phyloP scores from a whole-genome alignment of 805 yeast species.

The Candida khao-thaluensis region DNA sequence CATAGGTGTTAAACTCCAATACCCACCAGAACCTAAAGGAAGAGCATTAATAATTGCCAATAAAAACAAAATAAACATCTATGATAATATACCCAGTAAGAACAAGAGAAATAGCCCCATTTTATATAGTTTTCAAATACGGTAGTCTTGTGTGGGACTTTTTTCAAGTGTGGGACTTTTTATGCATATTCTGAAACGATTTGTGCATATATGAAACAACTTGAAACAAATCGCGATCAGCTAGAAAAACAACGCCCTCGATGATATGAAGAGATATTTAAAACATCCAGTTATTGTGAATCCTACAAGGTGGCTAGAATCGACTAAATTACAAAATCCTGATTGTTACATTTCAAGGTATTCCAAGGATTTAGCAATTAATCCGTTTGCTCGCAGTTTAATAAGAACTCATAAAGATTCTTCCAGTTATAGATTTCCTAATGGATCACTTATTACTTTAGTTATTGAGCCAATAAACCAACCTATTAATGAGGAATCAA shows the following conservation, averaged over 20 bases:
- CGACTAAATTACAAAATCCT: constrained; percentile 21
- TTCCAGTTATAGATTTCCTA: constrained; percentile 24
- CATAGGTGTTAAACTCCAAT: not conserved
- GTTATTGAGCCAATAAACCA: not conserved
- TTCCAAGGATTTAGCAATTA: constrained; percentile 16
- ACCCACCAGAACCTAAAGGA: not conserved
- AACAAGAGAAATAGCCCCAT: too few relatives aligned
- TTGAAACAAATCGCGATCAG: not conserved
- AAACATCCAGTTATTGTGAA: constrained; percentile 32
- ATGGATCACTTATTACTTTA: constrained; percentile 22
- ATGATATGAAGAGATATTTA: constrained; percentile 13
- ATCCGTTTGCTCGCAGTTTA: constrained; percentile 30
- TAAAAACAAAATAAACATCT: not conserved
- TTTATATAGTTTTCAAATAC: too few relatives aligned
- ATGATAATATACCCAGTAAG: too few relatives aligned
- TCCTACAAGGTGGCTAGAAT: constrained; percentile 28
- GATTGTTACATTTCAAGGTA: constrained; percentile 19
- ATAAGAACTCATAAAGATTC: constrained; percentile 27
- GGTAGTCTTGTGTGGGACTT: too few relatives aligned
- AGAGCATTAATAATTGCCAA: not conserved
- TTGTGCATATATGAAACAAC: constrained; percentile 3
- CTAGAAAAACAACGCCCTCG: not conserved
- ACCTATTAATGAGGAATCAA: not conserved
- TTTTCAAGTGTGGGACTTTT: too few relatives aligned
- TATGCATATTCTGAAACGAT: not conserved